Percentiles rank a stretch among this genome's conserved stretches.
phyloP scores from a whole-genome alignment of 192 early-diverging fungal genomes.

The Gryganskiella cystojenkinii region DNA sequence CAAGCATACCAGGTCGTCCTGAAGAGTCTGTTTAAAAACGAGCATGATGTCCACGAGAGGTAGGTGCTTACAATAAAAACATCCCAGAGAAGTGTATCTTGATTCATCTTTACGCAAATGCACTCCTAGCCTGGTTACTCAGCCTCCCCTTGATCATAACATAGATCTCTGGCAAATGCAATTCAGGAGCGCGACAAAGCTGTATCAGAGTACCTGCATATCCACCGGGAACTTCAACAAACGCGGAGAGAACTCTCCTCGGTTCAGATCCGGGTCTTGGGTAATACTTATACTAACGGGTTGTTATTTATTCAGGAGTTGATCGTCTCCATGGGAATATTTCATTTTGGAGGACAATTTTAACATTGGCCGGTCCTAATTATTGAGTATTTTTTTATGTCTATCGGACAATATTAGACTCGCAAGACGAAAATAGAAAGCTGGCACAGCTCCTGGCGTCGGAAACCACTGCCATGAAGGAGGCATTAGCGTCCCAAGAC shows the following conservation, averaged over 20 bases:
- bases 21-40: conserved; percentile 26
- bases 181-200: conserved; percentile 32
- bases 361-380: background rate
- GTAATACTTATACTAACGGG: conserved; percentile 4
- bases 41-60: conserved; percentile 20
- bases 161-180: conserved; percentile 9
- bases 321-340: background rate
- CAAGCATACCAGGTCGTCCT: conserved; percentile 20
- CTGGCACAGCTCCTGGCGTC: conserved; percentile 5
- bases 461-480: conserved; percentile 20
- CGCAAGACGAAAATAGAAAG: conserved; percentile 35
- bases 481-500: conserved; percentile 5
- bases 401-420: conserved; percentile 11
- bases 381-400: background rate
- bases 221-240: conserved; percentile 24
- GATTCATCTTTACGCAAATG: background rate
- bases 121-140: background rate
- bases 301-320: background rate
- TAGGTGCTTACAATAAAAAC: background rate
- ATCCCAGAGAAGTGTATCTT: background rate
- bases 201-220: conserved; percentile 28
- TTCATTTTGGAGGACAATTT: background rate
- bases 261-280: conserved; percentile 12
- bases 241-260: conserved; percentile 12
- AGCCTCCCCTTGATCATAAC: background rate